Conservation (phyloP, 306 rosid species). For the Vigna reflexopilosa region DNA sequence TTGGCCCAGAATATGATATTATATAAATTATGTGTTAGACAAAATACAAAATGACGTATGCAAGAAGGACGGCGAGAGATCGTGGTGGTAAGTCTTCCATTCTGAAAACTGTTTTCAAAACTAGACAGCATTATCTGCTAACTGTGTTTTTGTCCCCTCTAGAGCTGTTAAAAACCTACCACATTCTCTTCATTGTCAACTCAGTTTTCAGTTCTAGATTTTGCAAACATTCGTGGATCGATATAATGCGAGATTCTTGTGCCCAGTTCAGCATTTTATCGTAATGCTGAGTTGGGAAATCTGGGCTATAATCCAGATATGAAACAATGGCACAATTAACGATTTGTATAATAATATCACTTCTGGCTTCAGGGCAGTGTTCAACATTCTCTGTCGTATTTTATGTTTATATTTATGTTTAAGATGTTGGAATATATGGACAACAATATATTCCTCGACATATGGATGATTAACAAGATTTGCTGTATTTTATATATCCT, state of each 20-base stretch:
- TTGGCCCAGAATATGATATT: constrained; percentile 18
- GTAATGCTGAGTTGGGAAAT: constrained; percentile 36
- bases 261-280: background rate
- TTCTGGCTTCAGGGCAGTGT: constrained; percentile 19
- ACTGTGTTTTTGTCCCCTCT: constrained; percentile 44
- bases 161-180: constrained; percentile 43
- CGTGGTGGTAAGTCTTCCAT: constrained; percentile 52
- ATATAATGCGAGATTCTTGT: constrained; percentile 22
- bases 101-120: constrained; percentile 24
- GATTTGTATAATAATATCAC: constrained; percentile 2
- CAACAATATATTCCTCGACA: constrained; percentile 38
- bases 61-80: constrained; percentile 39
- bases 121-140: constrained; percentile 42
- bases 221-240: constrained; percentile 35
- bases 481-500: background rate
- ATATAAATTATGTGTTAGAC: background rate
- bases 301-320: constrained; percentile 26
- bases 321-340: constrained; percentile 11
- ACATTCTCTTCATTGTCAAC: constrained; percentile 40
- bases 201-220: constrained; percentile 41
- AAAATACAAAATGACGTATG: constrained; percentile 29
- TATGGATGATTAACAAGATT: constrained; percentile 16
- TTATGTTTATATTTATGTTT: constrained; percentile 38
- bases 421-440: constrained; percentile 25
- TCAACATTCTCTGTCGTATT: constrained; percentile 26